A percentile compares a stretch with the other conserved stretches of the same genome.
Conservation (phyloP, 2,329 filamentous ascomycete species). For the Colletotrichum lupini region DNA sequence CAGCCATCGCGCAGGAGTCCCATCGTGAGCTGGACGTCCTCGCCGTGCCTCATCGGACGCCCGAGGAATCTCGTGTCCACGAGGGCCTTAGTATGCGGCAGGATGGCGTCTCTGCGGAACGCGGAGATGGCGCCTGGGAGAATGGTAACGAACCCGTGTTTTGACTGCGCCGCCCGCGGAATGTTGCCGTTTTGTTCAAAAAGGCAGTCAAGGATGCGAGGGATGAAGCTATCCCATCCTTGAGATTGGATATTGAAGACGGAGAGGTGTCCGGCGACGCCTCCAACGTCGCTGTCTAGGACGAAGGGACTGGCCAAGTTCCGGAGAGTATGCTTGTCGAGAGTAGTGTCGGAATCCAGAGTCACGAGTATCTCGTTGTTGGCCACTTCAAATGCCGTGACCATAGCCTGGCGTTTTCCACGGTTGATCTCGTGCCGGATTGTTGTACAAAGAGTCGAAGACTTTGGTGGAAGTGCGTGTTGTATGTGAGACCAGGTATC, state of each 20-base stretch:
- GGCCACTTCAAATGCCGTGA: background rate
- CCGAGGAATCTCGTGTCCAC: constrained; percentile 6
- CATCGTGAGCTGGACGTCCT: constrained; percentile 20
- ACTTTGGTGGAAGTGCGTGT: background rate
- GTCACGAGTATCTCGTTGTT: constrained; percentile 1
- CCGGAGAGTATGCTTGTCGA: constrained; percentile 6
- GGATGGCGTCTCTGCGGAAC: constrained; percentile 1
- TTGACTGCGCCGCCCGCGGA: constrained; percentile 9
- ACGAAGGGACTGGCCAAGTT: constrained; percentile 10
- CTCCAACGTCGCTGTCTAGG: constrained; percentile 9
- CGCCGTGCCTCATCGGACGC: constrained; percentile 1
- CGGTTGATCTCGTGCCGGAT: constrained; percentile 1
- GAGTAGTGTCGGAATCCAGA: constrained; percentile 8
- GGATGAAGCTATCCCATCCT: constrained; percentile 9
- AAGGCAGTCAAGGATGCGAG: constrained; percentile 3
- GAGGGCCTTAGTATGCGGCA: background rate
- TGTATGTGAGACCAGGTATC: constrained; percentile 9
- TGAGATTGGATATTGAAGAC: constrained; percentile 13
- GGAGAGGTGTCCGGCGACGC: constrained; percentile 8
- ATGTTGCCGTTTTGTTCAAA: constrained; percentile 24
- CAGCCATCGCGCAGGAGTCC: constrained; percentile 4
- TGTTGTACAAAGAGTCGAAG: background rate
- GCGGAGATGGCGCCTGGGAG: constrained; percentile 15
- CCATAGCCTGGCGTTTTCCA: constrained; percentile 1
- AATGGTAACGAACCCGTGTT: constrained; percentile 10